Conservation (phyloP, 345 rosid species). For the Ailanthus altissimus region DNA sequence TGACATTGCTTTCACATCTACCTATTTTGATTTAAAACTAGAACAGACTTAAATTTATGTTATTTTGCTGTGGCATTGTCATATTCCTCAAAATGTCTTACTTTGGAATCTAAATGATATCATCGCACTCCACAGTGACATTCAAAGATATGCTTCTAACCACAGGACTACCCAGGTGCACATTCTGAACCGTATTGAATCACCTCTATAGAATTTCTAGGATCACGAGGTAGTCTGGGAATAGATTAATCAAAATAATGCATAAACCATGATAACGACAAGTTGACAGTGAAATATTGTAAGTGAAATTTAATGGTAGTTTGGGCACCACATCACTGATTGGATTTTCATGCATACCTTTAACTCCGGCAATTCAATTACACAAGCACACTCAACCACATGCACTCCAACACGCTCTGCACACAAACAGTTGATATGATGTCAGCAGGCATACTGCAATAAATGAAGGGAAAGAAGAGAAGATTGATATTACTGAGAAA, state of each 20-base stretch:
- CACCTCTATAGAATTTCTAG: not conserved
- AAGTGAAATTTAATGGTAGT: not conserved
- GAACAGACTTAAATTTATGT: not conserved
- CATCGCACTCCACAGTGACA: not conserved
- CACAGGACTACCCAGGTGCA: not conserved
- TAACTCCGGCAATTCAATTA: conserved; percentile 86
- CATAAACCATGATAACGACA: not conserved
- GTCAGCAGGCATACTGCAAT: conserved; percentile 16
- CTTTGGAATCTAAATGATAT: not conserved
- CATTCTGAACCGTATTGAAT: not conserved
- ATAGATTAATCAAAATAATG: not conserved
- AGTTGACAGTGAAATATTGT: not conserved
- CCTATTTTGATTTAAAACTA: conserved; percentile 1
- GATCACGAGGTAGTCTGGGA: not conserved
- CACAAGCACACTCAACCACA: conserved; percentile 93
- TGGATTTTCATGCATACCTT: conserved; percentile 42
- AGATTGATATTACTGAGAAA: not conserved
- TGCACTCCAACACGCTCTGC: conserved; percentile 91
- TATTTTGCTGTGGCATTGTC: not conserved
- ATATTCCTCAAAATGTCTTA: not conserved
- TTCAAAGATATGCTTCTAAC: not conserved
- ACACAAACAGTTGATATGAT: conserved; percentile 22
- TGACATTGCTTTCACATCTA: not conserved
- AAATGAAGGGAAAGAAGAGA: conserved; percentile 4
- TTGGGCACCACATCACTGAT: conserved; percentile 1